A percentile compares a stretch with the other conserved stretches of the same genome.
Conservation (phyloP, 176 grass and related monocot species). For the Lolium multiflorum region DNA sequence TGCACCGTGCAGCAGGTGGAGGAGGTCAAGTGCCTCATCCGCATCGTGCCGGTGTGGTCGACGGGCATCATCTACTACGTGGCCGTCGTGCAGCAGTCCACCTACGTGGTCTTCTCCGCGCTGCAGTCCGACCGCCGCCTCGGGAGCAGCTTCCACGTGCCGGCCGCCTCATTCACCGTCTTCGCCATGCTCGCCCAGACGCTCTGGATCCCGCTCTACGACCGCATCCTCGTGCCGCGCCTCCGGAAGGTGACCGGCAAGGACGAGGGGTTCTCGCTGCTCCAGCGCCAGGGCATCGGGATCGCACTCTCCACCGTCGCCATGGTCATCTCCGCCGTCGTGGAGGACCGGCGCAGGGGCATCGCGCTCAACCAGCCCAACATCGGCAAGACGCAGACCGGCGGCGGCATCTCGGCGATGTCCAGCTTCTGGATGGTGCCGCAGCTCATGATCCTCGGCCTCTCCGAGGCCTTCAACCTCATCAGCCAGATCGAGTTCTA, state of each 20-base stretch:
- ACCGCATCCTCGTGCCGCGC: conserved; percentile 67
- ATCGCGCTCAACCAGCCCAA: conserved; percentile 54
- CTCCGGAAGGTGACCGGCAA: conserved; percentile 58
- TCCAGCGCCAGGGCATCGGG: conserved; percentile 89
- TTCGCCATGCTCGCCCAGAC: conserved; percentile 89
- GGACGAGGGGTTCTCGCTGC: conserved; percentile 71
- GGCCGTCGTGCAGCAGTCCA: conserved; percentile 85
- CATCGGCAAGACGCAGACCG: conserved; percentile 51
- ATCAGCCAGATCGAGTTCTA: conserved; percentile 99
- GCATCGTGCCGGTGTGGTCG: conserved; percentile 84
- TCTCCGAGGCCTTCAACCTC: conserved; percentile 94
- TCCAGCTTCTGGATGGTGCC: conserved; percentile 91
- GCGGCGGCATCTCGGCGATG: conserved; percentile 79
- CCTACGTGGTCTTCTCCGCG: conserved; percentile 81
- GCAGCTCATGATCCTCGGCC: conserved; percentile 84
- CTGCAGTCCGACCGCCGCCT: conserved; percentile 88
- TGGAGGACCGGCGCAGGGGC: conserved; percentile 67
- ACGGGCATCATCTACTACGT: conserved; percentile 93
- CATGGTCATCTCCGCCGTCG: conserved; percentile 77
- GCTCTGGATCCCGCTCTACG: conserved; percentile 91
- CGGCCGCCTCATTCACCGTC: conserved; percentile 85
- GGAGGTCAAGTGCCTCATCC: conserved; percentile 87
- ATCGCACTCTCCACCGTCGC: conserved; percentile 77
- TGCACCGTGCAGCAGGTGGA: conserved; percentile 94
- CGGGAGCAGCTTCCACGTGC: conserved; percentile 71